Conservation (phyloP, 2,329 filamentous ascomycete genomes). For the Thyridium curvatum region DNA sequence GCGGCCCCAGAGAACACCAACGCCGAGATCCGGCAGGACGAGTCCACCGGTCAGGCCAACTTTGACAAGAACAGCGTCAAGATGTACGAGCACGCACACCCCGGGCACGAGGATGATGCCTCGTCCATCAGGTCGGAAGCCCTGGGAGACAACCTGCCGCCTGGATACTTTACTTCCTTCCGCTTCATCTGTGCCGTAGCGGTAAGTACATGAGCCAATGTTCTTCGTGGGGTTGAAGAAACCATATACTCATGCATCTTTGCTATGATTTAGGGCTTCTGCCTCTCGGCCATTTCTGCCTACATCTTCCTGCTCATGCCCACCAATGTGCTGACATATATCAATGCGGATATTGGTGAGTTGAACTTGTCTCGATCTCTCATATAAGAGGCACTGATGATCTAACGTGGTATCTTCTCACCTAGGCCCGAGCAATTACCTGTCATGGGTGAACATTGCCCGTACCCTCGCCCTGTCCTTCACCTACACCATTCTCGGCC, state of each 20-base stretch:
- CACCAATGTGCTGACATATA: slow-evolving; percentile 25
- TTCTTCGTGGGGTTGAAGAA: not conserved
- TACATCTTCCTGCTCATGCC: slow-evolving; percentile 30
- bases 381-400: too few species aligned
- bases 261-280: slow-evolving; percentile 21
- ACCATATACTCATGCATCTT: not conserved
- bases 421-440: slow-evolving; percentile 22
- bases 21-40: too few species aligned
- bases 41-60: too few species aligned
- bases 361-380: too few species aligned
- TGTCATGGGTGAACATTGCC: slow-evolving; percentile 27
- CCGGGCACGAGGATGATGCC: slow-evolving; percentile 11
- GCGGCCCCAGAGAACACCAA: too few species aligned
- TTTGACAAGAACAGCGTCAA: too few species aligned
- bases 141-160: slow-evolving; percentile 24
- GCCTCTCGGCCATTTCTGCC: slow-evolving; percentile 27
- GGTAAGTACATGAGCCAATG: slow-evolving; percentile 15
- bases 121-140: slow-evolving; percentile 26
- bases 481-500: slow-evolving; percentile 28
- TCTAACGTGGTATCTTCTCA: not conserved
- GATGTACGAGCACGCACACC: too few species aligned
- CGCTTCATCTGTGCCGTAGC: slow-evolving; percentile 23
- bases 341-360: slow-evolving; percentile 7
- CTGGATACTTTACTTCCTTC: slow-evolving; percentile 27
- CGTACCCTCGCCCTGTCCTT: slow-evolving; percentile 27